Base-by-base conservation (phyloP, 148 eudicot species). In the Rheum nobile region DNA sequence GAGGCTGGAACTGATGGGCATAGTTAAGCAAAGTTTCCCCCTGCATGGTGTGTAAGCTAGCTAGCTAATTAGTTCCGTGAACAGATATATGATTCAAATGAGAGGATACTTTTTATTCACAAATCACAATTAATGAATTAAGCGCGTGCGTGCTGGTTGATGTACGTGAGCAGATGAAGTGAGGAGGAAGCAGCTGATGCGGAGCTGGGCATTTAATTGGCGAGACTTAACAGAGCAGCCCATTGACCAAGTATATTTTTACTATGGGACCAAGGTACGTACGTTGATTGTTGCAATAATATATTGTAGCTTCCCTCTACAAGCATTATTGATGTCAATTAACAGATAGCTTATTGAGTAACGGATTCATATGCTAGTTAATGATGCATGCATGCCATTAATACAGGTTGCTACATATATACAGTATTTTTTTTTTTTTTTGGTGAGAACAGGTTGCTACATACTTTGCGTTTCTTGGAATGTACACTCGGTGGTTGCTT, bases 401-500 rank as follows among this genome's bases (percentile, higher is more conserved):
- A n/a, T 10, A 19, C 2, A 61, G 83, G n/a, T n/a, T n/a, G n/a
- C n/a, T n/a, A n/a, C n/a, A n/a, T n/a, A n/a, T n/a, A n/a, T n/a
- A n/a, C n/a, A n/a, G n/a, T n/a, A n/a, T n/a, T n/a, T n/a, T n/a
- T n/a, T n/a, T n/a, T n/a, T n/a, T n/a, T n/a, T n/a, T n/a, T n/a
- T n/a, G n/a, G n/a, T n/a, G n/a, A n/a, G n/a, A n/a, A 81, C 78
- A 93, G 98, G 86, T 91, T 68, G 98, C 98, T 2, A 88, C 86
- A 37, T 93, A 93, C 85, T 93, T 91, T 81, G 87, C 93, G 47
- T 93, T 93, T 80, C 91, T 93, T 75, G 98, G 97, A 41, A 91
- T 91, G 98, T 93, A 89, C 77, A 88, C 98, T 37, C 83, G 77
- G 47, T 93, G 98, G 98, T 65, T 89, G 81, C 80, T 91, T 26